Evolutionary conservation across 495 filamentous ascomycete genomes (phyloP), one percentile per base, ranked within the genome.

Genomic region (Chaetomium cochliodes): DNA sequence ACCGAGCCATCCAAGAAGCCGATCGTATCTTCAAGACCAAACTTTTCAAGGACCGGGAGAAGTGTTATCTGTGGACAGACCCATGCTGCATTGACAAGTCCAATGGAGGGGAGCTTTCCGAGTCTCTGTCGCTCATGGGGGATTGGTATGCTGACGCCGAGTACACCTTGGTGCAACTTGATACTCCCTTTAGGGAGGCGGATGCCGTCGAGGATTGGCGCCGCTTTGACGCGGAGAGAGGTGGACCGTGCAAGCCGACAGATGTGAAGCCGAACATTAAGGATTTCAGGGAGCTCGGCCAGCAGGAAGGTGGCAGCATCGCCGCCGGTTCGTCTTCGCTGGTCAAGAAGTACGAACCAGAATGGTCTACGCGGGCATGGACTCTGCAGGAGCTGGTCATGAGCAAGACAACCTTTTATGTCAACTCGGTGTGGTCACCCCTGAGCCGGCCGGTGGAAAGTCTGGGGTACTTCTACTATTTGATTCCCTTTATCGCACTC

Each of bases 311-410:
- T n/a, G n/a, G n/a, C n/a, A n/a, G n/a, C n/a, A n/a, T n/a, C n/a
- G n/a, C n/a, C n/a, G n/a, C n/a, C n/a, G n/a, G n/a, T n/a, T n/a
- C n/a, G n/a, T n/a, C n/a, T n/a, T n/a, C n/a, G n/a, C n/a, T n/a
- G n/a, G 72, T 77, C 62, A 13, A 9, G 22, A 28, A 5, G 2
- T 57, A 65, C 20, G 50, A 66, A 15, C 73, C 74, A 18, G 73
- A 78, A 49, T 81, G 79, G 80, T 73, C 75, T 0, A 77, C 73
- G 2, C 70, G 78, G 52, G 79, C 76, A 11, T 82, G 79, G 78
- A 82, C 79, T 26, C 68, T 81, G n/a, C 80, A 82, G 58, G 79
- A 82, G 59, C 73, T 82, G 44, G 77, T 81, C 28, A 71, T 80
- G 72, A 82, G 80, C 67, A 79, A 77, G 69, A 73, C 75, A 26